Conservation (phyloP, 1,284 basidiomycete species). For the Fomitopsis schrenkii region DNA sequence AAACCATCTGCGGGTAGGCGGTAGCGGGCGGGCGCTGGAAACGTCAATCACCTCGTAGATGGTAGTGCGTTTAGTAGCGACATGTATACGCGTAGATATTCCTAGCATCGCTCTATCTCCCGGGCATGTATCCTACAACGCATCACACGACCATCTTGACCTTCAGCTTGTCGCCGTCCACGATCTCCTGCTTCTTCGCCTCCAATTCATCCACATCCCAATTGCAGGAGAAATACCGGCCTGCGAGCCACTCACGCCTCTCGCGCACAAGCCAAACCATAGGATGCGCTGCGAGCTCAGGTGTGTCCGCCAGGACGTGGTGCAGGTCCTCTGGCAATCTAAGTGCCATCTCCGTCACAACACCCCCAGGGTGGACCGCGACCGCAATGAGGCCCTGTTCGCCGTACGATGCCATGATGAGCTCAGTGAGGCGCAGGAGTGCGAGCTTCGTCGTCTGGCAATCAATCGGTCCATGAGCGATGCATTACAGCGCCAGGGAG, state of each 20-base stretch:
- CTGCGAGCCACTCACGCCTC: neutral
- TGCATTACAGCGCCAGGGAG: neutral
- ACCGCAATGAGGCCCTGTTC: conserved; percentile 9
- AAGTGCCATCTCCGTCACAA: conserved; percentile 6
- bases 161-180: conserved; percentile 4
- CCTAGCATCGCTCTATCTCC: too few relatives aligned
- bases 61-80: too few relatives aligned
- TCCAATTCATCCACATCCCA: conserved; percentile 11
- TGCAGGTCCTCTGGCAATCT: neutral
- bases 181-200: conserved; percentile 10
- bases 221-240: conserved; percentile 5
- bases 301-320: conserved; percentile 6
- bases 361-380: conserved; percentile 8
- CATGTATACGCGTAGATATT: too few relatives aligned
- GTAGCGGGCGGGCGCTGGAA: too few relatives aligned
- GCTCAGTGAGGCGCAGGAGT: conserved; percentile 10
- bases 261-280: conserved; percentile 6
- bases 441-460: conserved; percentile 9
- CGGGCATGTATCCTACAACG: too few relatives aligned
- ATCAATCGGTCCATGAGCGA: neutral
- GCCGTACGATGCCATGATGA: conserved; percentile 9
- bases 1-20: too few relatives aligned
- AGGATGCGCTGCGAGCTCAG: conserved; percentile 5
- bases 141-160: conserved; percentile 3
- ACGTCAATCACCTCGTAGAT: too few relatives aligned